phyloP scores from a whole-genome alignment of 2,329 filamentous ascomycete genomes.

The Fusarium acutatum region DNA sequence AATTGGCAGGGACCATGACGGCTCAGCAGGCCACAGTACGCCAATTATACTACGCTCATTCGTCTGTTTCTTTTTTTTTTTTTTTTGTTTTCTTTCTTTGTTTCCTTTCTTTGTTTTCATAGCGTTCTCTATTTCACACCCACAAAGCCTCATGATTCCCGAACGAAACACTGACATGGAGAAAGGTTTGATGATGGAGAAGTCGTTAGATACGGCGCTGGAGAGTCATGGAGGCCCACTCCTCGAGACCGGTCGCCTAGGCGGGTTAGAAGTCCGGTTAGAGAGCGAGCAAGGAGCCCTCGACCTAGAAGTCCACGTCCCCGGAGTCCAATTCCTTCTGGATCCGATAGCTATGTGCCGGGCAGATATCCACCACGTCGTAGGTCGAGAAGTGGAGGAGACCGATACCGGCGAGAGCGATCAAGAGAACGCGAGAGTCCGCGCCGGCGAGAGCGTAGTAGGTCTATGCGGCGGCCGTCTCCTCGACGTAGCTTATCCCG shows the following conservation, averaged over 20 bases:
- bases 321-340: constrained; percentile 48
- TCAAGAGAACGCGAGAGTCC: constrained; percentile 53
- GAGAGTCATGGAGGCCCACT: constrained; percentile 68
- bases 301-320: constrained; percentile 52
- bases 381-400: constrained; percentile 53
- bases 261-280: constrained; percentile 45
- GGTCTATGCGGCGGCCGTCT: constrained; percentile 50
- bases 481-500: constrained; percentile 51
- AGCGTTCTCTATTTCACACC: background rate
- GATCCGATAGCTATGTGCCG: constrained; percentile 58
- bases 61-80: background rate
- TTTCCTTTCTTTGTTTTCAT: background rate
- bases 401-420: constrained; percentile 53
- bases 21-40: background rate
- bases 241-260: constrained; percentile 59
- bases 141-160: background rate
- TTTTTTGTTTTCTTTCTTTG: background rate
- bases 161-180: background rate
- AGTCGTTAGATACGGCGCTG: constrained; percentile 68
- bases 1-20: background rate
- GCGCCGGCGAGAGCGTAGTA: constrained; percentile 48
- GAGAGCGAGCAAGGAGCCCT: constrained; percentile 47
- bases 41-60: background rate
- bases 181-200: constrained; percentile 68
- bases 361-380: constrained; percentile 53